These are phyloP conservation scores for Colletotrichum cordylinicola DNA, from an alignment of 2,329 filamentous ascomycete species.

Conservation along the genomic window DNA sequence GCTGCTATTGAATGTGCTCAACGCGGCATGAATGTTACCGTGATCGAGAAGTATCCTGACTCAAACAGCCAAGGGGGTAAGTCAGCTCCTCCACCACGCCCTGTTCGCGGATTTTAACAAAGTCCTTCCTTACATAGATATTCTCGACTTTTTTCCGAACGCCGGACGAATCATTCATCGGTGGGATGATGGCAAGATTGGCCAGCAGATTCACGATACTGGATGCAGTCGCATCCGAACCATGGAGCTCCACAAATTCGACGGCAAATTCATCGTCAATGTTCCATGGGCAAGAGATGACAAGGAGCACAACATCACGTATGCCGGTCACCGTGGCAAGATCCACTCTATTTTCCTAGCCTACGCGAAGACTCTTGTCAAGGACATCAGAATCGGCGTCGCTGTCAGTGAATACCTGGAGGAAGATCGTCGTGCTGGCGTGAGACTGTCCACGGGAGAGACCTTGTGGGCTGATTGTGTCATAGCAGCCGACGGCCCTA, in stretches of 20 bases:
- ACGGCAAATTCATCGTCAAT: background rate
- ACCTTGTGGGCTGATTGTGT: background rate
- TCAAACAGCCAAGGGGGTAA: slow-evolving; percentile 26
- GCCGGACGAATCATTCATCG: slow-evolving; percentile 61
- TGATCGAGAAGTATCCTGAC: slow-evolving; percentile 50
- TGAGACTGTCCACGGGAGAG: background rate
- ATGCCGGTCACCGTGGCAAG: background rate
- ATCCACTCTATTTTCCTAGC: background rate
- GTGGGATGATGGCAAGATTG: slow-evolving; percentile 52
- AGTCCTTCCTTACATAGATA: slow-evolving; percentile 27
- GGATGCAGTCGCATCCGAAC: background rate
- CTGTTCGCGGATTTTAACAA: background rate
- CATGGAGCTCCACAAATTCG: background rate
- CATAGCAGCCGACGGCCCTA: background rate
- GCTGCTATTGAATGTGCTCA: slow-evolving; percentile 64
- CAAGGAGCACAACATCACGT: background rate
- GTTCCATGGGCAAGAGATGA: background rate
- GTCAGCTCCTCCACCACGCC: background rate
- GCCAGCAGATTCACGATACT: background rate
- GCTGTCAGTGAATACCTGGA: background rate
- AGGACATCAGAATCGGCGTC: background rate
- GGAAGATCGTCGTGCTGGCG: background rate
- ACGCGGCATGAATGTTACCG: slow-evolving; percentile 55
- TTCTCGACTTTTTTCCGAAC: slow-evolving; percentile 62
- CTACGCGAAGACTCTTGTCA: background rate